These are phyloP conservation scores for Solanum medicagineum DNA, from an alignment of 257 asterid genomes.

Conservation along the genomic window DNA sequence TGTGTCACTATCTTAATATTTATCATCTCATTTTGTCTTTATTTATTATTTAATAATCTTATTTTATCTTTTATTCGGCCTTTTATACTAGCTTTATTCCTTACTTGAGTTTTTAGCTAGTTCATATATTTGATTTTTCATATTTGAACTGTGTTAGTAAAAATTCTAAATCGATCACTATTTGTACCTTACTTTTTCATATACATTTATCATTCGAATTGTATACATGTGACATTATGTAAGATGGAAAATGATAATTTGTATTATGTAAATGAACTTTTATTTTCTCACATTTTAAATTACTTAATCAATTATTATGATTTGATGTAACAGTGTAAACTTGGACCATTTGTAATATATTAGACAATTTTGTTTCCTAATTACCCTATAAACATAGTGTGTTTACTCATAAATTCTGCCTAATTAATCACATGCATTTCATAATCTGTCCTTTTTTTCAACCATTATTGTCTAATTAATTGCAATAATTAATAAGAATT, in stretches of 20 bases:
- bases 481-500: neutral
- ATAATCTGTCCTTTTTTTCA: neutral
- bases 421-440: neutral
- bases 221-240: neutral
- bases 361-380: neutral
- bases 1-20: too few relatives aligned
- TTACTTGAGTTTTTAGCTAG: too few relatives aligned
- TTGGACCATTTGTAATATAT: neutral
- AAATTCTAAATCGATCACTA: too few relatives aligned
- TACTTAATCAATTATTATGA: neutral
- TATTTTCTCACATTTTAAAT: neutral
- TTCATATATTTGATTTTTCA: too few relatives aligned
- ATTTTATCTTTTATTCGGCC: too few relatives aligned
- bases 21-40: too few relatives aligned
- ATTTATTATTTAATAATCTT: too few relatives aligned
- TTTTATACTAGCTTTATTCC: too few relatives aligned
- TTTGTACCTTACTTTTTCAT: neutral
- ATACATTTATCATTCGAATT: accelerated
- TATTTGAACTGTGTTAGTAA: too few relatives aligned
- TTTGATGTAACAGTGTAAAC: neutral
- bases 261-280: neutral
- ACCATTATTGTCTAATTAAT: neutral
- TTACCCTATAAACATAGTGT: neutral
- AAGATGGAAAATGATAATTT: accelerated
- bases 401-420: neutral